Percentiles rank a stretch among this genome's conserved stretches.
Conservation (phyloP, 306 rosid genomes). For the Prunus davidiana region DNA sequence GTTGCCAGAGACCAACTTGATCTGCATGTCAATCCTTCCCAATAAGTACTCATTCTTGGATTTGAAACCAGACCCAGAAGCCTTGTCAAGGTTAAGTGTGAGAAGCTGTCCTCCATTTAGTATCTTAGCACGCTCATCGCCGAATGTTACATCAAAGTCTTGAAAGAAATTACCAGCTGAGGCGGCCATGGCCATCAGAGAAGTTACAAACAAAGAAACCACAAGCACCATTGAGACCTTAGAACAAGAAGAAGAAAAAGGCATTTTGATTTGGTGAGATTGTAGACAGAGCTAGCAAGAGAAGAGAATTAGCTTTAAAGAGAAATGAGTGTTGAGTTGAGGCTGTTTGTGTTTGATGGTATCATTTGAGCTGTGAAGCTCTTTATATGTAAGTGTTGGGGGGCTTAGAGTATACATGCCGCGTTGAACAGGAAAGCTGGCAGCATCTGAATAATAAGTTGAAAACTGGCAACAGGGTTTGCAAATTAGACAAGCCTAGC, state of each 20-base stretch:
- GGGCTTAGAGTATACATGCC: too few relatives aligned
- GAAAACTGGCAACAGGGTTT: too few relatives aligned
- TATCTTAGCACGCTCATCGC: constrained; percentile 55
- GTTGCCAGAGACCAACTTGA: constrained; percentile 70
- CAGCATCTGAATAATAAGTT: too few relatives aligned
- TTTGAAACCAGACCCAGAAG: constrained; percentile 69
- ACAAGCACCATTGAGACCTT: not conserved
- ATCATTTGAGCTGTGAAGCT: not conserved
- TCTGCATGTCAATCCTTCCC: constrained; percentile 71
- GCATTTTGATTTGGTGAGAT: constrained; percentile 2
- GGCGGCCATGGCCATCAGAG: constrained; percentile 15
- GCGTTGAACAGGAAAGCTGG: too few relatives aligned
- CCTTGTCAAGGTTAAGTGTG: constrained; percentile 60
- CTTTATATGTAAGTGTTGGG: constrained; percentile 10
- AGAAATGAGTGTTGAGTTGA: not conserved
- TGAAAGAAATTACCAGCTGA: constrained; percentile 55
- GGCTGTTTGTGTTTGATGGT: not conserved
- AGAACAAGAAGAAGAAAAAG: constrained; percentile 2
- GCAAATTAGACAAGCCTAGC: too few relatives aligned
- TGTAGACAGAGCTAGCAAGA: not conserved
- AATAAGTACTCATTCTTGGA: constrained; percentile 58
- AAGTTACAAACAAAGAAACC: constrained; percentile 3
- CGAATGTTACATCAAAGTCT: constrained; percentile 62
- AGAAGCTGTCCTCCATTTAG: constrained; percentile 56
- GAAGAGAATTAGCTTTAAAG: not conserved